phyloP scores from a whole-genome alignment of 75 land plant genomes.

The Sequoia sempervirens region DNA sequence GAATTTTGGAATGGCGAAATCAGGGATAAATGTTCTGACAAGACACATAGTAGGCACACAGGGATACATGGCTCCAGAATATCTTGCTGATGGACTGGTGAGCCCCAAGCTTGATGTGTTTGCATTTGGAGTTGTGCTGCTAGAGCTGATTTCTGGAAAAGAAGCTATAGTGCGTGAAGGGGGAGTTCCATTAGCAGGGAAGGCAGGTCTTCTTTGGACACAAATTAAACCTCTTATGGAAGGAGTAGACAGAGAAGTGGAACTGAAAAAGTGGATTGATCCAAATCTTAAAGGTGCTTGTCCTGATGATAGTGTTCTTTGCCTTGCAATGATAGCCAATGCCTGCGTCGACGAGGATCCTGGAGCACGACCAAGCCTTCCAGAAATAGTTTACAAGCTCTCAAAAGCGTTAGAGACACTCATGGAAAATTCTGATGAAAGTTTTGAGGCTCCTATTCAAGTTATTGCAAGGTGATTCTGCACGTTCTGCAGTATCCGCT shows the following conservation, averaged over 20 bases:
- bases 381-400: constrained; percentile 36
- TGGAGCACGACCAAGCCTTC: constrained; percentile 51
- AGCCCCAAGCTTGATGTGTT: constrained; percentile 58
- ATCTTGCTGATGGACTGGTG: constrained; percentile 31
- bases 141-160: constrained; percentile 72
- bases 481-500: background rate
- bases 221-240: constrained; percentile 25
- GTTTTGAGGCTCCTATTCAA: background rate
- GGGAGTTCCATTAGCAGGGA: constrained; percentile 15
- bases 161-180: constrained; percentile 29
- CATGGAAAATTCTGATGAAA: background rate
- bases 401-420: constrained; percentile 1
- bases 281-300: constrained; percentile 22
- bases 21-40: constrained; percentile 45
- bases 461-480: constrained; percentile 1
- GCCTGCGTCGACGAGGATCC: constrained; percentile 54
- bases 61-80: constrained; percentile 81
- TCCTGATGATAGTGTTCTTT: constrained; percentile 48
- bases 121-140: constrained; percentile 65
- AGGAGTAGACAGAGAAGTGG: constrained; percentile 22
- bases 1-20: constrained; percentile 65
- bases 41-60: constrained; percentile 45
- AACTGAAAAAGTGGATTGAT: constrained; percentile 56
- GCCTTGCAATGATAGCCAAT: constrained; percentile 46
- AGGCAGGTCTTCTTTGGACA: constrained; percentile 19